Conservation (phyloP, 1,284 basidiomycete species). For the Cryptococcus jaspeensis region DNA sequence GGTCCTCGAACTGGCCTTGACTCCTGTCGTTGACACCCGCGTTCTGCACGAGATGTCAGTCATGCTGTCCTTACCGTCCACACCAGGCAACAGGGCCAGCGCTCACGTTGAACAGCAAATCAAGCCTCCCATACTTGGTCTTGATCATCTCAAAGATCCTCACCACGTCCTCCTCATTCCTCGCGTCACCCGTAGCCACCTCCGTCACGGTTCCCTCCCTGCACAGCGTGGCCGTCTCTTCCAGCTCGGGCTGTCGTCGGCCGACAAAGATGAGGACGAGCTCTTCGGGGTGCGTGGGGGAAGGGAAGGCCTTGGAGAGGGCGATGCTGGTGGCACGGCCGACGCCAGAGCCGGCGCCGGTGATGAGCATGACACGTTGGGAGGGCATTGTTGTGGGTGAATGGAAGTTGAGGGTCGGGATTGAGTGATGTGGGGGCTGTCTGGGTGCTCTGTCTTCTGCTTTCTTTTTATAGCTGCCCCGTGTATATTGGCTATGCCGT, state of each 20-base stretch:
- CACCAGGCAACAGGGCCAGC: neutral
- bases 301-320: constrained; percentile 54
- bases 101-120: constrained; percentile 74
- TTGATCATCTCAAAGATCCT: constrained; percentile 61
- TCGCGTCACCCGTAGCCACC: constrained; percentile 61
- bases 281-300: constrained; percentile 55
- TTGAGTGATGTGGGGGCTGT: neutral
- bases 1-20: constrained; percentile 59
- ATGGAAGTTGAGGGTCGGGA: neutral
- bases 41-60: constrained; percentile 37
- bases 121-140: constrained; percentile 64
- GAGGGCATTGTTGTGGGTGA: constrained; percentile 4
- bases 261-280: constrained; percentile 59
- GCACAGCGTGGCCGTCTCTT: constrained; percentile 56
- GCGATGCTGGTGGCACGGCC: constrained; percentile 57
- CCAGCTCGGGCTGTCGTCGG: constrained; percentile 60
- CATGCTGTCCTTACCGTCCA: neutral
- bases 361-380: constrained; percentile 44
- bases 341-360: constrained; percentile 54
- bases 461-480: too few species aligned
- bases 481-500: too few species aligned
- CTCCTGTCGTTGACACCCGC: constrained; percentile 59
- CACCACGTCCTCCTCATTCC: constrained; percentile 34
- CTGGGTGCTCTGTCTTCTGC: too few species aligned
- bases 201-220: constrained; percentile 50